Evolutionary conservation across 257 asterid species (phyloP), one percentile per base, ranked within the genome.

Genomic region (Echium plantagineum): DNA sequence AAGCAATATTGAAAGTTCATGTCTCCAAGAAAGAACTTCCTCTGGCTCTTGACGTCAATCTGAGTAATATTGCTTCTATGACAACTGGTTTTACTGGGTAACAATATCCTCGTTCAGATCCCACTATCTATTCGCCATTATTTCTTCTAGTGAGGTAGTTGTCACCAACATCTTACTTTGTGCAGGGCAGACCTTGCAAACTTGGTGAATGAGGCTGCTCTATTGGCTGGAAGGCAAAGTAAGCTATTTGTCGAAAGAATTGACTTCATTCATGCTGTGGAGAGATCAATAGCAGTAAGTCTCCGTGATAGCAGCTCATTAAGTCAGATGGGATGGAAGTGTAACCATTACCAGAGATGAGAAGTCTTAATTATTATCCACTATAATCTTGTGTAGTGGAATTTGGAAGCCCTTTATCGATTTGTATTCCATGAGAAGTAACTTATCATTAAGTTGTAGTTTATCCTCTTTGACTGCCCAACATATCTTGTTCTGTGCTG

Each of bases 21-120:
- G 89, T 76, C 70, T 74, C 84, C 64, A 89, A 77, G 83, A 93
- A 89, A 73, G 97, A 89, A 72, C 97, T 93, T 73, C 99, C 99
- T 69, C 84, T 93, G 60, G 83, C 78, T 48, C 72, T 86, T 75
- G 94, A 89, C 78, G 94, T 93, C 67, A 59, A 81, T 74, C 75
- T 93, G 72, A 69, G 81, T 58, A 80, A 83, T 69, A 89, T 93
- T 66, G 97, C 99, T 66, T 77, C 94, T 21, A 89, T 89, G 99
- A 93, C 99, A 52, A 93, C 94, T 6, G 99, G 99, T 58, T 93
- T 93, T 80, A 93, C 99, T 13, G 99, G 99, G 99, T 93, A 84
- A 55, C 55, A 58, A 30, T 68, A 66, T 54, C 52, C 46, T 61
- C 61, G 49, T 51, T 28, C 4, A 20, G 30, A 58, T 42, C 51